Conservation (phyloP, 495 filamentous ascomycete genomes). For the Hyaloscypha hepaticicola region DNA sequence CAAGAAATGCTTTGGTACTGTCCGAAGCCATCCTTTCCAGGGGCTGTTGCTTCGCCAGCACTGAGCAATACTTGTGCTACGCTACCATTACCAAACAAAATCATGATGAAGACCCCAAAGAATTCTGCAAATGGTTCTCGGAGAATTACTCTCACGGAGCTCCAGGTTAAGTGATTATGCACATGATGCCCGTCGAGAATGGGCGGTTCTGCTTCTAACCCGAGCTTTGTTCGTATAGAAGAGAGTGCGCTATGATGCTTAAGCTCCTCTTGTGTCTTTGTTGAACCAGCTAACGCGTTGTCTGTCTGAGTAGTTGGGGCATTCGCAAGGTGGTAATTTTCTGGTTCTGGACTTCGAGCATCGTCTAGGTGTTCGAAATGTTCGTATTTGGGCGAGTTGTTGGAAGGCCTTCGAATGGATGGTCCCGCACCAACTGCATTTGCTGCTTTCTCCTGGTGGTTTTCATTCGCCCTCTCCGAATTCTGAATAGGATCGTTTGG, state of each 20-base stretch:
- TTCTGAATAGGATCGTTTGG: conserved; percentile 22
- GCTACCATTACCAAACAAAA: conserved; percentile 60
- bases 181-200: conserved; percentile 27
- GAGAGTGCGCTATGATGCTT: conserved; percentile 18
- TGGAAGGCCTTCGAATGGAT: conserved; percentile 7
- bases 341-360: conserved; percentile 8
- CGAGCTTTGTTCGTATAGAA: conserved; percentile 18
- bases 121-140: conserved; percentile 62
- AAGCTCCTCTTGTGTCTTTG: conserved; percentile 11
- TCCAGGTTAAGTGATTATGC: conserved; percentile 42
- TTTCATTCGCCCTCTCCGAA: conserved; percentile 14
- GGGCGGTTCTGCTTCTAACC: conserved; percentile 23
- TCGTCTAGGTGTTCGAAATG: conserved; percentile 17
- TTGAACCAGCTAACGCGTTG: conserved; percentile 1
- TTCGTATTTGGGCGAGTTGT: conserved; percentile 5
- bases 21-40: conserved; percentile 30
- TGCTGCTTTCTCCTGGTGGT: conserved; percentile 15
- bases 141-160: conserved; percentile 41
- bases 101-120: conserved; percentile 60
- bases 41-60: conserved; percentile 17
- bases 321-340: neutral
- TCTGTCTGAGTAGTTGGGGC: conserved; percentile 5
- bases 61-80: conserved; percentile 28
- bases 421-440: conserved; percentile 15
- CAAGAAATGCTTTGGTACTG: conserved; percentile 49